phyloP scores from a whole-genome alignment of 2,329 filamentous ascomycete species.

The Escovopsis sp. region DNA sequence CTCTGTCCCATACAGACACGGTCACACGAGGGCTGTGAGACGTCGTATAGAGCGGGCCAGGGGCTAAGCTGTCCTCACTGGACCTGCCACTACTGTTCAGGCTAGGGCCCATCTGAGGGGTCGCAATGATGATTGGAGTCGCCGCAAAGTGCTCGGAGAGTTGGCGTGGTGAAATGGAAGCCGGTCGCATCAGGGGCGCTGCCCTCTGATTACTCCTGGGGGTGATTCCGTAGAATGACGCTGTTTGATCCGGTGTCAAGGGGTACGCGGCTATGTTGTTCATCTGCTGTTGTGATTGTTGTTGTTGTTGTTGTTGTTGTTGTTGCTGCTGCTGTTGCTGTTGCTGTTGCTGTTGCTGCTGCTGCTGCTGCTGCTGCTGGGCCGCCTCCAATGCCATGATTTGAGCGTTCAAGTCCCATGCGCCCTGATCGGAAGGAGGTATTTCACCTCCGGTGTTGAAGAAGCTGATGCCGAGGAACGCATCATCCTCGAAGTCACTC shows the following conservation, averaged over 20 bases:
- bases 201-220: slow-evolving; percentile 22
- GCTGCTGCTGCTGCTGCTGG: too few species aligned
- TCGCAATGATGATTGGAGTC: slow-evolving; percentile 13
- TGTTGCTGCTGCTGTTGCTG: too few species aligned
- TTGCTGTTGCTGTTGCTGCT: too few species aligned
- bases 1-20: slow-evolving; percentile 40
- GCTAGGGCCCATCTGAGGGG: slow-evolving; percentile 32
- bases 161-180: slow-evolving; percentile 27
- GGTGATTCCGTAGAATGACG: slow-evolving; percentile 31
- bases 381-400: not conserved
- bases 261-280: slow-evolving; percentile 22
- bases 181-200: slow-evolving; percentile 11
- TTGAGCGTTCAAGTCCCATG: slow-evolving; percentile 4
- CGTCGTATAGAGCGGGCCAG: slow-evolving; percentile 26
- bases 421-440: slow-evolving; percentile 26
- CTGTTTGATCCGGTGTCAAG: slow-evolving; percentile 37
- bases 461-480: slow-evolving; percentile 37
- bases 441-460: slow-evolving; percentile 22
- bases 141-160: slow-evolving; percentile 26
- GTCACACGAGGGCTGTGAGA: slow-evolving; percentile 39
- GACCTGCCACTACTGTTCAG: slow-evolving; percentile 34
- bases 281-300: slow-evolving; percentile 5
- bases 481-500: slow-evolving; percentile 32
- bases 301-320: slow-evolving; percentile 10
- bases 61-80: slow-evolving; percentile 33